phyloP scores from a whole-genome alignment of 2,329 filamentous ascomycete genomes.

The Xylariaceae sp. region DNA sequence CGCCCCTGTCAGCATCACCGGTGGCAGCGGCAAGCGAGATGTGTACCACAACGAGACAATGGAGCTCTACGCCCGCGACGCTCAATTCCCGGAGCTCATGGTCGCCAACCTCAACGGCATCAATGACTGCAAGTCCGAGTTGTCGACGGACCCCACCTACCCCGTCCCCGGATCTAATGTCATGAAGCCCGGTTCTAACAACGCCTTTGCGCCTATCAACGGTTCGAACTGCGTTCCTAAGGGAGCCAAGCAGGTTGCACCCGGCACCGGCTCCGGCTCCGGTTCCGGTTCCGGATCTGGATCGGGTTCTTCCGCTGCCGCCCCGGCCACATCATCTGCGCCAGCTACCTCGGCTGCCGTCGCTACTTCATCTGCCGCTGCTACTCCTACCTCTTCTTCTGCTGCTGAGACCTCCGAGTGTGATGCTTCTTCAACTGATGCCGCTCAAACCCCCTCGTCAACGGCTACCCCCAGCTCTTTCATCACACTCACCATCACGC shows the following conservation, averaged over 20 bases:
- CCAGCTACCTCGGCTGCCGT: neutral
- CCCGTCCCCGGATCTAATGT: constrained; percentile 57
- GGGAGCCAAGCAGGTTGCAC: constrained; percentile 26
- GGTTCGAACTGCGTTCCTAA: constrained; percentile 28
- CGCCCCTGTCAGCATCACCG: constrained; percentile 54
- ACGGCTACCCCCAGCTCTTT: neutral
- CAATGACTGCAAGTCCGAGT: constrained; percentile 49
- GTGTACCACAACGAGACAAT: constrained; percentile 21
- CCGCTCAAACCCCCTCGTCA: constrained; percentile 2
- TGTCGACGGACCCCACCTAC: constrained; percentile 52
- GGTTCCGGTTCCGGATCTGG: constrained; percentile 6
- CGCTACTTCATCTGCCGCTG: constrained; percentile 7
- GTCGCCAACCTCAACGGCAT: constrained; percentile 55
- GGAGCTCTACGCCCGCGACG: constrained; percentile 41
- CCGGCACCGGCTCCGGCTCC: constrained; percentile 15
- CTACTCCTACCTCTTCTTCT: neutral
- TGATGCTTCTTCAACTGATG: no score
- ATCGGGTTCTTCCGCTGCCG: neutral
- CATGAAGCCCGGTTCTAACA: constrained; percentile 34
- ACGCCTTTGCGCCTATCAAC: constrained; percentile 30
- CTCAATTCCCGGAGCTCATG: constrained; percentile 58
- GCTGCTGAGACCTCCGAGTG: no score
- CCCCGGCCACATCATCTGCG: neutral
- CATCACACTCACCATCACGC: neutral
- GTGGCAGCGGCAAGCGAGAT: constrained; percentile 25